Conservation (phyloP, 116 monocot species). For the Cymodocea nodosa region DNA sequence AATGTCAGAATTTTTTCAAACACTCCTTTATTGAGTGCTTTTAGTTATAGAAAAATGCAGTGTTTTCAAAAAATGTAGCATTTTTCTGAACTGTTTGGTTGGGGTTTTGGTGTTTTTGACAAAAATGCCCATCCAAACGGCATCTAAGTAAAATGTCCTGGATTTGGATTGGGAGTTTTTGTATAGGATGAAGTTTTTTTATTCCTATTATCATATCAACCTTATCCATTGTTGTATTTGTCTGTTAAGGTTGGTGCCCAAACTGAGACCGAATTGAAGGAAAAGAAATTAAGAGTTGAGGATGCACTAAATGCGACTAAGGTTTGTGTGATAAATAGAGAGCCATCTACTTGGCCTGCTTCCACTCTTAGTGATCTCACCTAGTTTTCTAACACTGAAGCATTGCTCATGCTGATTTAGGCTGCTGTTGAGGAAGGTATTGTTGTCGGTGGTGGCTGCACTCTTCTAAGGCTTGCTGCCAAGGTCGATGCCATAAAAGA, state of each 20-base stretch:
- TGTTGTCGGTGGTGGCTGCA: conserved; percentile 78
- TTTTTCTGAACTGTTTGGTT: background rate
- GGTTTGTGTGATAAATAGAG: conserved; percentile 11
- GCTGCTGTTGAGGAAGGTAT: conserved; percentile 87
- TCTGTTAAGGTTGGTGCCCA: conserved; percentile 67
- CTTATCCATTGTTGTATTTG: background rate
- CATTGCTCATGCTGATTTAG: conserved; percentile 13
- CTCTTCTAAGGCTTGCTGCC: conserved; percentile 53
- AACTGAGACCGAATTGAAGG: conserved; percentile 66
- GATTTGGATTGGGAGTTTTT: too few species aligned
- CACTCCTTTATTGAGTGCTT: too few species aligned
- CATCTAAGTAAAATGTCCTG: too few species aligned
- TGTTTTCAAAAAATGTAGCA: too few species aligned
- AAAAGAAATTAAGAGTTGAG: conserved; percentile 89
- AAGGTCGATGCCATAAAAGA: conserved; percentile 81
- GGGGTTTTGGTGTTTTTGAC: too few species aligned
- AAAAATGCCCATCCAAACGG: too few species aligned
- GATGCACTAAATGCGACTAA: conserved; percentile 93
- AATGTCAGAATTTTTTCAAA: too few species aligned
- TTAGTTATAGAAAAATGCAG: too few species aligned
- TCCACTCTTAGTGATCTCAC: background rate
- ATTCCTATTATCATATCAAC: background rate
- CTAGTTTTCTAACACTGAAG: background rate
- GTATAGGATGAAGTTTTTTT: too few species aligned
- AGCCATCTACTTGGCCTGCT: too few species aligned